phyloP scores from a whole-genome alignment of 805 yeast genomes.

The Sungouiozyma ichnusensis region DNA sequence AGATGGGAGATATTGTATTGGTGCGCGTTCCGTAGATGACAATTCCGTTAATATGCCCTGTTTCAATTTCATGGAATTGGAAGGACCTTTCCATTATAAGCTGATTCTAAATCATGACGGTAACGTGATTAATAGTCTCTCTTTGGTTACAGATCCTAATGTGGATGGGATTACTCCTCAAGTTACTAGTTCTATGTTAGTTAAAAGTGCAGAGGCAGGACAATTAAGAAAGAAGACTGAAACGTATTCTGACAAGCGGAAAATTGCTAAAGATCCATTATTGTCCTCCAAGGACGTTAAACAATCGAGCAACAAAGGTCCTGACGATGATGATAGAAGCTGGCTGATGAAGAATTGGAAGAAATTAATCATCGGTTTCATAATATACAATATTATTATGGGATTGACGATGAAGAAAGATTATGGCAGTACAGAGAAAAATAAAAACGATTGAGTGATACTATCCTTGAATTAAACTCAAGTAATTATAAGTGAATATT shows the following conservation, averaged over 20 bases:
- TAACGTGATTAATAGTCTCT: constrained; percentile 11
- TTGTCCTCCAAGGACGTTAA: constrained; percentile 9
- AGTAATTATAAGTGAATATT: constrained; percentile 2
- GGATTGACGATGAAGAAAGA: constrained; percentile 27
- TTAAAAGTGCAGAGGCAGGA: constrained; percentile 15
- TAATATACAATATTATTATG: constrained; percentile 13
- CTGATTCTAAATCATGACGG: constrained; percentile 11
- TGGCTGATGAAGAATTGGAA: constrained; percentile 28
- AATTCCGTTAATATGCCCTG: constrained; percentile 9
- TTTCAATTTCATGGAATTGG: constrained; percentile 16
- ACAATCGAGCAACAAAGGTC: constrained; percentile 16
- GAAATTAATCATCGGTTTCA: constrained; percentile 17
- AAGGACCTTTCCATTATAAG: constrained; percentile 18
- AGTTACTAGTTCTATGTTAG: constrained; percentile 10
- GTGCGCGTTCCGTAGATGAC: constrained; percentile 10
- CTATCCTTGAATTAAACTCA: neutral
- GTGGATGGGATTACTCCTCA: constrained; percentile 13
- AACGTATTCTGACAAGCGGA: constrained; percentile 24
- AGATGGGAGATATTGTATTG: constrained; percentile 14
- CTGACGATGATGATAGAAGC: constrained; percentile 11
- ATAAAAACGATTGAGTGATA: neutral
- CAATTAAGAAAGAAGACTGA: constrained; percentile 22
- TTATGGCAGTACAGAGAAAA: constrained; percentile 14
- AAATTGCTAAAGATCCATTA: constrained; percentile 8
- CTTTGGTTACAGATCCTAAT: constrained; percentile 11